phyloP scores from a whole-genome alignment of 2,329 filamentous ascomycete genomes.

The Epichloe gansuensis region DNA sequence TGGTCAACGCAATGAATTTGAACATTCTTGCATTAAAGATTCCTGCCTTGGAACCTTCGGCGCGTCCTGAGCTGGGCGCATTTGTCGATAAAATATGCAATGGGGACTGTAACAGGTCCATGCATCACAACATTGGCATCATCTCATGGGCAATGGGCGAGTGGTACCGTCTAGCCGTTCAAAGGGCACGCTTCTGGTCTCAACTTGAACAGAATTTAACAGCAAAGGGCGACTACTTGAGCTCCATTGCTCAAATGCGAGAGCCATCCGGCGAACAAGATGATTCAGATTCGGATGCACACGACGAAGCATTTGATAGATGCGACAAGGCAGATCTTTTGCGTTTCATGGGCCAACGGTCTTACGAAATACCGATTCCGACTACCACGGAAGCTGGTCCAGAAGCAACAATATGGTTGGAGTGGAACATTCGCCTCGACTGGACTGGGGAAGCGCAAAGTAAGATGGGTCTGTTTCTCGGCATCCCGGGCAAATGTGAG shows the following conservation, averaged over 20 bases:
- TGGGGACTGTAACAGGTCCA: slow-evolving; percentile 28
- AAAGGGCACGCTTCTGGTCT: slow-evolving; percentile 52
- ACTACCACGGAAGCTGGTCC: slow-evolving; percentile 18
- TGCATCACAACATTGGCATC: slow-evolving; percentile 45
- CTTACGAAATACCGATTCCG: slow-evolving; percentile 32
- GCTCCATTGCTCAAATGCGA: slow-evolving; percentile 14
- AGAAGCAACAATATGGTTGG: slow-evolving; percentile 36
- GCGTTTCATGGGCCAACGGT: slow-evolving; percentile 40
- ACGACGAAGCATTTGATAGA: slow-evolving; percentile 6
- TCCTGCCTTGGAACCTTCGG: slow-evolving; percentile 42
- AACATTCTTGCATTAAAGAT: slow-evolving; percentile 42
- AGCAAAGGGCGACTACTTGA: slow-evolving; percentile 17
- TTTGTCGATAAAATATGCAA: slow-evolving; percentile 35
- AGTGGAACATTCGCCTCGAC: slow-evolving; percentile 55
- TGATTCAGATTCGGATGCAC: slow-evolving; percentile 12
- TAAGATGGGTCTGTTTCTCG: slow-evolving; percentile 39
- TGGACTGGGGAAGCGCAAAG: slow-evolving; percentile 62
- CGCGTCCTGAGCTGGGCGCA: slow-evolving; percentile 43
- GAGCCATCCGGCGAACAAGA: slow-evolving; percentile 12
- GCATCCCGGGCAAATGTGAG: slow-evolving; percentile 53
- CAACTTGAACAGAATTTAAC: slow-evolving; percentile 36
- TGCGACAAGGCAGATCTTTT: slow-evolving; percentile 32
- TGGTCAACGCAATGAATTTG: slow-evolving; percentile 40
- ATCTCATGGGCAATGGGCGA: slow-evolving; percentile 56
- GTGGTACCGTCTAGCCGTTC: slow-evolving; percentile 50